Base-by-base conservation (phyloP, 805 yeast genomes). In the Candida pseudoglaebosa region DNA sequence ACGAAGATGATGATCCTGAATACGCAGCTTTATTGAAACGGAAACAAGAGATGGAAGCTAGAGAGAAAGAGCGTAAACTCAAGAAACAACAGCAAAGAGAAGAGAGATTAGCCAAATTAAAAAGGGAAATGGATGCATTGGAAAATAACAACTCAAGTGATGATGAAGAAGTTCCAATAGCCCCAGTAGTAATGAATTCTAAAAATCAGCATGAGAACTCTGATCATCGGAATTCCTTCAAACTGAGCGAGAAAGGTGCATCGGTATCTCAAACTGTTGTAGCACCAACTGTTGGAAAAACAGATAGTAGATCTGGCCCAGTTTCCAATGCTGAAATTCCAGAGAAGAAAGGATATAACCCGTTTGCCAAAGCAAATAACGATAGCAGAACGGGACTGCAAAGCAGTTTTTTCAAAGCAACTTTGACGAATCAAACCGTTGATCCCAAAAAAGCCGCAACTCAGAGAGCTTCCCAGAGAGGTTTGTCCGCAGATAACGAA, bases 391-490 rank as follows among this genome's bases (percentile, higher is more conserved):
- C 28, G n/a, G 19, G 12, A 70, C 72, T 36, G 14, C 13, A 17
- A 14, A 75, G 74, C 44, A 85, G 87, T 37, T 82, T 82, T 53
- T 82, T 82, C 57, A 78, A 77, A 50, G 75, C 78, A 5, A 41
- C 46, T 7, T 37, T 35, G 5, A 41, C 47, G 5, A 62, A 52
- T 7, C 48, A 59, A 3, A 51, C 49, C 2, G 62, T 80, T 46
- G 86, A 82, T 52, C 63, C 75, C 1, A 69, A 69, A 44, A 77
- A 78, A 43, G 77, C 84, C 20, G 82, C 79, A 40, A 82, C 81
- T 2, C 90, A 84, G 58, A 70, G 93, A 59, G 78, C 75, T 19
- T 77, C 85, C 5, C 91, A 84, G 56, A 70, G 90, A 58, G 82
- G 82, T 3, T 50, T 64, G 30, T 61, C 62, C 6, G 60, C 54